Evolutionary conservation across 768 basidiomycete species (phyloP).

Genomic region (Clavaria fumosa): DNA sequence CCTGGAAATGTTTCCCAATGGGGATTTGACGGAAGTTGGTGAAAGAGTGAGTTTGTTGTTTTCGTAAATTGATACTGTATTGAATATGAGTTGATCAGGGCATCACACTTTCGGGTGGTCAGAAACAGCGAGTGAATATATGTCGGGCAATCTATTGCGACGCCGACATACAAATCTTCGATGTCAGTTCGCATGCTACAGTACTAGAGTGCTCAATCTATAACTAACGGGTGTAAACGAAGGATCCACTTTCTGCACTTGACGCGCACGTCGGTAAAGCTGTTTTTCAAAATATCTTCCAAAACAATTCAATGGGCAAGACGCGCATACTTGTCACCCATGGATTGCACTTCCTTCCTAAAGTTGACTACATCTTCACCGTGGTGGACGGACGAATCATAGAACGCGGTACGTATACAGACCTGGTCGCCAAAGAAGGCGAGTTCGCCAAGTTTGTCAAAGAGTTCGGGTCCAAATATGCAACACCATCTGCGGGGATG

Average conservation of each 20-base stretch:
- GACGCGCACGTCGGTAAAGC: slow-evolving; percentile 64
- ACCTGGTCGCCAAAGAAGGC: slow-evolving; percentile 33
- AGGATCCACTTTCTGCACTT: slow-evolving; percentile 23
- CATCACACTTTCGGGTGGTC: slow-evolving; percentile 50
- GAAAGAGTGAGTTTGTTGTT: slow-evolving; percentile 28
- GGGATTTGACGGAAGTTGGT: slow-evolving; percentile 55
- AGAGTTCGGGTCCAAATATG: slow-evolving; percentile 43
- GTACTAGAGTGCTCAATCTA: slow-evolving; percentile 8
- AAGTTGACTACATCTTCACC: slow-evolving; percentile 75
- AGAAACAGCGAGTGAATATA: slow-evolving; percentile 53
- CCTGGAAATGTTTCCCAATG: slow-evolving; percentile 50
- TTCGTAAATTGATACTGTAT: slow-evolving; percentile 23
- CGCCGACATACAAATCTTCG: slow-evolving; percentile 45
- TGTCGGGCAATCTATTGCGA: slow-evolving; percentile 53
- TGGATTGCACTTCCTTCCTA: slow-evolving; percentile 75
- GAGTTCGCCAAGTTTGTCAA: slow-evolving; percentile 41
- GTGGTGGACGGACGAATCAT: slow-evolving; percentile 60
- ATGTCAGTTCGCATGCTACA: slow-evolving; percentile 55
- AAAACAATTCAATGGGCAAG: slow-evolving; percentile 33
- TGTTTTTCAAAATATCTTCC: slow-evolving; percentile 52
- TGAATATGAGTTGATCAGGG: slow-evolving; percentile 56
- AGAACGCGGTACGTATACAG: slow-evolving; percentile 55
- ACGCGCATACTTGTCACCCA: slow-evolving; percentile 86
- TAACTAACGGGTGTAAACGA: background rate
- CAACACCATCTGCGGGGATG: no score